A percentile compares a stretch with the other conserved stretches of the same genome.
Evolutionary conservation across 257 asterid species (phyloP).

Genomic region (Solanum acaule): DNA sequence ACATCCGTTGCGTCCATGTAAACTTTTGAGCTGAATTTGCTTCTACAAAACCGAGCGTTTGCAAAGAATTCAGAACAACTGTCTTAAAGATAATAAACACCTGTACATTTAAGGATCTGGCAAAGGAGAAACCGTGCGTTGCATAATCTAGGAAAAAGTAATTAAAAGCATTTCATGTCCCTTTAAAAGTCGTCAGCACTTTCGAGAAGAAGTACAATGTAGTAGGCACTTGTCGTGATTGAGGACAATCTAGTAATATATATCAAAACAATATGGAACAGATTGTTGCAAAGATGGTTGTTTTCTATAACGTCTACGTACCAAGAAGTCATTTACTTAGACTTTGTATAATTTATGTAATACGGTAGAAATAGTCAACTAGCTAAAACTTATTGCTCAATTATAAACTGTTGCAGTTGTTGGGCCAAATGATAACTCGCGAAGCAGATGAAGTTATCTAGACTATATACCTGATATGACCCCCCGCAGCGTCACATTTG

Average conservation of each 20-base stretch:
- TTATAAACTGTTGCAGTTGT: not conserved
- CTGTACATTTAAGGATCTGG: not conserved
- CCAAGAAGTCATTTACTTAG: not conserved
- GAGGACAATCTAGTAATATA: not conserved
- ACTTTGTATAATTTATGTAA: not conserved
- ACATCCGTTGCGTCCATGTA: constrained; percentile 60
- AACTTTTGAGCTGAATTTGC: constrained; percentile 31
- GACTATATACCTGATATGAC: constrained; percentile 44
- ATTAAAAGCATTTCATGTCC: not conserved
- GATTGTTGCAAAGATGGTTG: not conserved
- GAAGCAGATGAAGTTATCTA: not conserved
- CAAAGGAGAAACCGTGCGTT: not conserved
- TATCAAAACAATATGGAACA: not conserved
- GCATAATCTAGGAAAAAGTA: not conserved
- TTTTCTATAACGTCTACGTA: not conserved
- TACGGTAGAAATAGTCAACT: not conserved
- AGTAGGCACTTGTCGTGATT: not conserved
- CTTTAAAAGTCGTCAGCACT: not conserved
- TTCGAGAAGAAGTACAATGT: not conserved
- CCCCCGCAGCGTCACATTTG: constrained; percentile 49
- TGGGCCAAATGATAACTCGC: not conserved
- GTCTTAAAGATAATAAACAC: not conserved
- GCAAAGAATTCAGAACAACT: not conserved
- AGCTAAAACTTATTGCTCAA: not conserved
- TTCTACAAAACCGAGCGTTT: constrained; percentile 18